A percentile compares a stretch with the other conserved stretches of the same genome.
Conservation (phyloP, 2,329 filamentous ascomycete species). For the Aspergillus ruber region DNA sequence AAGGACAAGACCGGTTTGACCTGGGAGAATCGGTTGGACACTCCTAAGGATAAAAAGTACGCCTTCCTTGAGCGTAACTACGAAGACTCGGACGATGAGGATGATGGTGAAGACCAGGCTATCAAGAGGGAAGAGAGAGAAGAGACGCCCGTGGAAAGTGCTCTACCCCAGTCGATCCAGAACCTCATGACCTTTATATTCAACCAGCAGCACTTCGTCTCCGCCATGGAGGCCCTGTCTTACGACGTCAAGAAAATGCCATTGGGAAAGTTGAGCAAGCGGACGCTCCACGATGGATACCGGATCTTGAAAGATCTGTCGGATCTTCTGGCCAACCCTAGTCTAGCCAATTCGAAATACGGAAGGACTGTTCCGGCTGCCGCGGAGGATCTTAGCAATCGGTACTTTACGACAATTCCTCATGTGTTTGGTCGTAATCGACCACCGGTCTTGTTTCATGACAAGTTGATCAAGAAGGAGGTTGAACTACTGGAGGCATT, state of each 20-base stretch:
- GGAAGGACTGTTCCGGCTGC: slow-evolving; percentile 33
- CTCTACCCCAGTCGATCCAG: slow-evolving; percentile 55
- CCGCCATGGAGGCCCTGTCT: slow-evolving; percentile 40
- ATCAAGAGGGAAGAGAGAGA: slow-evolving; percentile 32
- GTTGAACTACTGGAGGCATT: slow-evolving; percentile 73
- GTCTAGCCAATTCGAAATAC: slow-evolving; percentile 43
- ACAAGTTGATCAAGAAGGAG: slow-evolving; percentile 62
- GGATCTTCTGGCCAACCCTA: slow-evolving; percentile 53
- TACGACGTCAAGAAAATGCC: slow-evolving; percentile 63
- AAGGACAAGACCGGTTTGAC: slow-evolving; percentile 49
- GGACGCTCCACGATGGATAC: slow-evolving; percentile 68
- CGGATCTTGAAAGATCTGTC: slow-evolving; percentile 70
- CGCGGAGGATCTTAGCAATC: slow-evolving; percentile 63
- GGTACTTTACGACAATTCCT: slow-evolving; percentile 75
- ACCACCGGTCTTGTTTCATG: slow-evolving; percentile 59
- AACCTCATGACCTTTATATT: slow-evolving; percentile 75
- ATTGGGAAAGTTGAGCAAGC: slow-evolving; percentile 75
- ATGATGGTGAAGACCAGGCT: slow-evolving; percentile 32
- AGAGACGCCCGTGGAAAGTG: slow-evolving; percentile 46
- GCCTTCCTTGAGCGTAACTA: slow-evolving; percentile 76
- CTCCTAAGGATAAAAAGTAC: slow-evolving; percentile 57
- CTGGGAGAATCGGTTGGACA: slow-evolving; percentile 43
- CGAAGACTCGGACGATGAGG: slow-evolving; percentile 46
- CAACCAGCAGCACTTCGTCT: slow-evolving; percentile 65
- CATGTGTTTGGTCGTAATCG: slow-evolving; percentile 70